Conservation (phyloP, 1,284 basidiomycete species). For the Rhodotorula sp. region DNA sequence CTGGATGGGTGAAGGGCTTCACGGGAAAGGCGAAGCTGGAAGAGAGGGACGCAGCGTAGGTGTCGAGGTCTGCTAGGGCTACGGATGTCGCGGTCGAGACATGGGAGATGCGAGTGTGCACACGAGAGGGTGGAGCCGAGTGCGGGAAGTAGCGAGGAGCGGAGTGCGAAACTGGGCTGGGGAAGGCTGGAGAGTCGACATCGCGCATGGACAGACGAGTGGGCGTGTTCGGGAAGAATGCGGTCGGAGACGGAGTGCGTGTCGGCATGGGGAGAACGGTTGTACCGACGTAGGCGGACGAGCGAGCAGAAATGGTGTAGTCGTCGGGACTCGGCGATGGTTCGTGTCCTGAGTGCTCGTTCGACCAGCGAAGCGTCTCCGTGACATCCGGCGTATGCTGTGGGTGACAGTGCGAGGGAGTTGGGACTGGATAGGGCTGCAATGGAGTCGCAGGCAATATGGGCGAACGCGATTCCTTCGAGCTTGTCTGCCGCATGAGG, state of each 20-base stretch:
- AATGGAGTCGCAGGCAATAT: no score
- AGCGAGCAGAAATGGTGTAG: neutral
- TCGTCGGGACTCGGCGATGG: neutral
- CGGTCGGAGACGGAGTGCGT: neutral
- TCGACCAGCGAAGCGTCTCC: neutral
- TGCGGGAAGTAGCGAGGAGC: neutral
- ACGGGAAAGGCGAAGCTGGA: neutral
- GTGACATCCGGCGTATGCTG: neutral
- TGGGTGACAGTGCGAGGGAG: no score
- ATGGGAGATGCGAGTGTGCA: neutral
- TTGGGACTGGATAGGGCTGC: no score
- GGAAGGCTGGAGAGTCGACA: neutral
- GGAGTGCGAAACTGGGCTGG: neutral
- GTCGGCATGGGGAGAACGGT: neutral
- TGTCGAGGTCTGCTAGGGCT: neutral
- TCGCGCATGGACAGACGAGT: neutral
- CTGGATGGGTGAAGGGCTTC: neutral
- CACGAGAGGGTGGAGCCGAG: neutral
- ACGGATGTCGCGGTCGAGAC: neutral
- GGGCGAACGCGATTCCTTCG: neutral
- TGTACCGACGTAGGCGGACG: neutral
- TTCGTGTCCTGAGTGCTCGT: neutral
- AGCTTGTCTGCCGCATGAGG: neutral
- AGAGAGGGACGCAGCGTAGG: neutral
- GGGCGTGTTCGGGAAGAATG: neutral